phyloP scores from a whole-genome alignment of 2,329 filamentous ascomycete species.

The Stachybotrys echinatus region DNA sequence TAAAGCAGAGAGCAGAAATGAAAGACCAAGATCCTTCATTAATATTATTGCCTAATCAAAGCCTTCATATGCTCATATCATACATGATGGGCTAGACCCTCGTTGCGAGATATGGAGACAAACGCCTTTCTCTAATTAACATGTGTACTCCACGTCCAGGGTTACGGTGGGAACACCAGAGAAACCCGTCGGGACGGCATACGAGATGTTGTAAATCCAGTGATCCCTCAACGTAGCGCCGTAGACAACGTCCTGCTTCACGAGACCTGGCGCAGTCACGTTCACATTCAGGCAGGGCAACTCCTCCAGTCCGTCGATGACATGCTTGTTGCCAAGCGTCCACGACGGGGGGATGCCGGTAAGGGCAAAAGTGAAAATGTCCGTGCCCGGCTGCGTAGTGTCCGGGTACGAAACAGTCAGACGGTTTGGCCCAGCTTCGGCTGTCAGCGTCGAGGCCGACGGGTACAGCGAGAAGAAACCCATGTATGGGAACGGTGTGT shows the following conservation, averaged over 20 bases:
- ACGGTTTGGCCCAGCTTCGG: constrained; percentile 26
- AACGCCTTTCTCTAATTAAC: too few relatives aligned
- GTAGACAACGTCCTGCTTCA: constrained; percentile 28
- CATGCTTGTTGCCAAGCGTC: constrained; percentile 23
- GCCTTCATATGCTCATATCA: too few relatives aligned
- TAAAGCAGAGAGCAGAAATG: too few relatives aligned
- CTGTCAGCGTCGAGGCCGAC: constrained; percentile 33
- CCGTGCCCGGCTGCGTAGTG: constrained; percentile 29
- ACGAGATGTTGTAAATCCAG: constrained; percentile 40
- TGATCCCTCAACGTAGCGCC: constrained; percentile 32
- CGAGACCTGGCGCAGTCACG: constrained; percentile 30
- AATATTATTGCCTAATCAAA: too few relatives aligned
- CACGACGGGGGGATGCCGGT: constrained; percentile 31
- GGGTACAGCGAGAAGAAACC: constrained; percentile 36
- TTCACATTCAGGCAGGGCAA: constrained; percentile 34
- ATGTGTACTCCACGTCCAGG: constrained; percentile 25
- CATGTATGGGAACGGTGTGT: constrained; percentile 31
- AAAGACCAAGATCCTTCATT: too few relatives aligned
- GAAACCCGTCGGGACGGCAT: constrained; percentile 33
- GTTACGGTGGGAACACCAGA: constrained; percentile 29
- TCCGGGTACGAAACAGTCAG: constrained; percentile 33
- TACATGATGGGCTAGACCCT: too few relatives aligned
- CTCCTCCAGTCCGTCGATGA: constrained; percentile 23
- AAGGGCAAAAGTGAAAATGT: constrained; percentile 33
- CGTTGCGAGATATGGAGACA: too few relatives aligned